Percentiles rank a stretch among this genome's conserved stretches.
Conservation (phyloP, 306 rosid genomes). For the Lathyrus oleraceus region DNA sequence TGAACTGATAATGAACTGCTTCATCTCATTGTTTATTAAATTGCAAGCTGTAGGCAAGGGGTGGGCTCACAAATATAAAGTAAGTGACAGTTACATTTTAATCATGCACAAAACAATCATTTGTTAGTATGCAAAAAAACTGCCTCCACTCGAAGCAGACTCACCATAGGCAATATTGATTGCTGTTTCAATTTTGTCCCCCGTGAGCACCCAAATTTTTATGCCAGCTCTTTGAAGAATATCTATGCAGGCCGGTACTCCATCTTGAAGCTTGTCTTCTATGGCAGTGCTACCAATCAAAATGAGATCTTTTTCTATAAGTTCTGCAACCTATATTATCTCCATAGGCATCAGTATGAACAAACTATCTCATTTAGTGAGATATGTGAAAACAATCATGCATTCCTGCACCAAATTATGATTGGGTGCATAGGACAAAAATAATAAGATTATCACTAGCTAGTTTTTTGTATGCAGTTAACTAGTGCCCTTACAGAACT, state of each 20-base stretch:
- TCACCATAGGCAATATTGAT: constrained; percentile 95
- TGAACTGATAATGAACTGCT: constrained; percentile 83
- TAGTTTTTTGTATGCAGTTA: not conserved
- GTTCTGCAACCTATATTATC: constrained; percentile 85
- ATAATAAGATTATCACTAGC: not conserved
- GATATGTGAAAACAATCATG: not conserved
- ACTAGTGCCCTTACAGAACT: no score
- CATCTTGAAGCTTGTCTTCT: constrained; percentile 99
- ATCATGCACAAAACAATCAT: not conserved
- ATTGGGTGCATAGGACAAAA: constrained; percentile 1
- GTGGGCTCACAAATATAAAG: constrained; percentile 16
- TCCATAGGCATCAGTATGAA: constrained; percentile 30
- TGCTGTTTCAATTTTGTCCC: constrained; percentile 99
- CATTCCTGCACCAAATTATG: constrained; percentile 32
- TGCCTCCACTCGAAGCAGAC: constrained; percentile 35
- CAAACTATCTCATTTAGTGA: not conserved
- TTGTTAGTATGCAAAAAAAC: constrained; percentile 9
- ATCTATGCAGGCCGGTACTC: constrained; percentile 91
- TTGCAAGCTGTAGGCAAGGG: constrained; percentile 72
- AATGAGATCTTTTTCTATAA: constrained; percentile 78
- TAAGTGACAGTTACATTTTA: not conserved
- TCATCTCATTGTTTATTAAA: constrained; percentile 90
- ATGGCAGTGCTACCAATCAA: constrained; percentile 96
- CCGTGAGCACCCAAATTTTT: constrained; percentile 94
- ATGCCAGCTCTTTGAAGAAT: constrained; percentile 93